A percentile compares a stretch with the other conserved stretches of the same genome.
These are phyloP conservation scores for Linum lewisii DNA, from an alignment of 345 rosid genomes.

Conservation along the genomic window DNA sequence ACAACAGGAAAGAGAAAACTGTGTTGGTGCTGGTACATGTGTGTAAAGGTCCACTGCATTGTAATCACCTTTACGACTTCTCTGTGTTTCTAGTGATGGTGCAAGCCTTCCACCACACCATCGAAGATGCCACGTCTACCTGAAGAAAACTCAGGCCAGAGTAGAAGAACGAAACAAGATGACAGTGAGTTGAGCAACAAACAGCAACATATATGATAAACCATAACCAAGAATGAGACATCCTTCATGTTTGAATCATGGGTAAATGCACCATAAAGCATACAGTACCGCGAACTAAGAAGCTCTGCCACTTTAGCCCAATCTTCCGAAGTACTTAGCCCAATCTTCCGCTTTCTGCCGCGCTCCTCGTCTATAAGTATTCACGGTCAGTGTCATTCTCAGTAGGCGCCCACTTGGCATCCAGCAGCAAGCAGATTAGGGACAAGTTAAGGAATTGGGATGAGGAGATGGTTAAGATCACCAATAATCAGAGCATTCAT, in stretches of 20 bases:
- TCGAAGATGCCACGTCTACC: constrained; percentile 78
- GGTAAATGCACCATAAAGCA: background rate
- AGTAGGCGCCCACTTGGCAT: constrained; percentile 68
- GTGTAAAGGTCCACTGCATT: constrained; percentile 26
- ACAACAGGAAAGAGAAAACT: too few species aligned
- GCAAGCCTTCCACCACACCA: constrained; percentile 81
- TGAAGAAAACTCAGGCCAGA: constrained; percentile 18
- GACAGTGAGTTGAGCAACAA: too few species aligned
- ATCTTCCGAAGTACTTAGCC: constrained; percentile 61
- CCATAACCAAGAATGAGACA: too few species aligned
- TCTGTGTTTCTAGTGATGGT: constrained; percentile 89
- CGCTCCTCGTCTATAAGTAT: constrained; percentile 87
- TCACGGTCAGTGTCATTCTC: constrained; percentile 47
- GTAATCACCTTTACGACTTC: constrained; percentile 56
- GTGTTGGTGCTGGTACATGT: too few species aligned
- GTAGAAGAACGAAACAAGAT: constrained; percentile 5
- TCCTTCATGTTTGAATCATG: too few species aligned
- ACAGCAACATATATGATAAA: too few species aligned
- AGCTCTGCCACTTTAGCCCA: constrained; percentile 55
- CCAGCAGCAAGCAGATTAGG: constrained; percentile 21
- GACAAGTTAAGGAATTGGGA: background rate
- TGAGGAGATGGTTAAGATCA: too few species aligned
- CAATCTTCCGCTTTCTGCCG: too few species aligned
- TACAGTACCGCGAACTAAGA: constrained; percentile 52
- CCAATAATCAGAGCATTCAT: constrained; percentile 62